phyloP scores from a whole-genome alignment of 495 filamentous ascomycete genomes.

The Cenococcum geophilum region DNA sequence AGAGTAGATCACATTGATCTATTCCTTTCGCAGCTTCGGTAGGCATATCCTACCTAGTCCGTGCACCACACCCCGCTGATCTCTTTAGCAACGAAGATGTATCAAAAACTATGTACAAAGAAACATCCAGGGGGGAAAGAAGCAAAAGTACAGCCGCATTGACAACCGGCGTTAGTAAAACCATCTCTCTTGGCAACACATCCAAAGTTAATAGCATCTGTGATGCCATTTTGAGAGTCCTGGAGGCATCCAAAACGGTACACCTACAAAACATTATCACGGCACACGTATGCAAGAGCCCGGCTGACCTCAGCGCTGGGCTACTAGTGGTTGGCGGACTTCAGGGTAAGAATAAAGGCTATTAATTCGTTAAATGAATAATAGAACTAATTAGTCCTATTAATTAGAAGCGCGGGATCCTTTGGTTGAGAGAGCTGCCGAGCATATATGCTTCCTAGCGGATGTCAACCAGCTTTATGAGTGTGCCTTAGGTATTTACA shows the following conservation, averaged over 20 bases:
- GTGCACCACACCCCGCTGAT: conserved; percentile 6
- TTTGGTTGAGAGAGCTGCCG: conserved; percentile 75
- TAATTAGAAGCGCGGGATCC: conserved; percentile 51
- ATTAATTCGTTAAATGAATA: not conserved
- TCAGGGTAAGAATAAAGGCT: conserved; percentile 43
- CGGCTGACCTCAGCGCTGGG: conserved; percentile 83
- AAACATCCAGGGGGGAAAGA: conserved; percentile 49
- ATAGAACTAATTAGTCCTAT: conserved; percentile 24
- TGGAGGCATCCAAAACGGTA: conserved; percentile 56
- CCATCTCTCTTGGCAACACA: conserved; percentile 14
- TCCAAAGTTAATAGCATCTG: conserved; percentile 83
- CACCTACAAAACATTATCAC: conserved; percentile 91
- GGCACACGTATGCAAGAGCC: conserved; percentile 85
- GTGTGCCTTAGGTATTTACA: conserved; percentile 80
- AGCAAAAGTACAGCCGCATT: conserved; percentile 29
- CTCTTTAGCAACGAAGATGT: conserved; percentile 81
- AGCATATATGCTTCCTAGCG: conserved; percentile 94
- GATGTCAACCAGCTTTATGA: conserved; percentile 93
- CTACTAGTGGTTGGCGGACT: conserved; percentile 69
- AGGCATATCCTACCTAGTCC: conserved; percentile 32
- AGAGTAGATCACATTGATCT: conserved; percentile 82
- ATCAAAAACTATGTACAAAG: conserved; percentile 84
- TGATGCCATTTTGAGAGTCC: conserved; percentile 67
- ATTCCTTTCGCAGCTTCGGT: conserved; percentile 85
- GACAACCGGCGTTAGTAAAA: conserved; percentile 22